A percentile compares a stretch with the other conserved stretches of the same genome.
These are phyloP conservation scores for Barbarea vulgaris DNA, from an alignment of 345 rosid species.

Conservation along the genomic window DNA sequence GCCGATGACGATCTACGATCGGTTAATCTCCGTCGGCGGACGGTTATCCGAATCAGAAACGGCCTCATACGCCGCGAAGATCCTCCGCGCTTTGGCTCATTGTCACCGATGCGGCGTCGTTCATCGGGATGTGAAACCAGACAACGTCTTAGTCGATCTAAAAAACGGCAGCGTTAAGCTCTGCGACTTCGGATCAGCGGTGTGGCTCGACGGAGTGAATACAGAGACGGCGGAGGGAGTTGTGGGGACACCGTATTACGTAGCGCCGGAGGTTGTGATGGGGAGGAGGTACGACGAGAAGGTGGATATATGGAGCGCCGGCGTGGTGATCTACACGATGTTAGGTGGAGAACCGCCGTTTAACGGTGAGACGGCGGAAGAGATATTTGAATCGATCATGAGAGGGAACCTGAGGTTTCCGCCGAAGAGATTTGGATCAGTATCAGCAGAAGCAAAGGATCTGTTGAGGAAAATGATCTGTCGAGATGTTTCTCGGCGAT, in stretches of 20 bases:
- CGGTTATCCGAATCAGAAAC: constrained; percentile 51
- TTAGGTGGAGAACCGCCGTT: constrained; percentile 79
- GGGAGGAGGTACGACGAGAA: constrained; percentile 74
- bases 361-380: constrained; percentile 63
- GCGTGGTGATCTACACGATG: constrained; percentile 75
- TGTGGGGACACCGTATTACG: constrained; percentile 87
- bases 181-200: constrained; percentile 80
- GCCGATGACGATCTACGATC: constrained; percentile 53
- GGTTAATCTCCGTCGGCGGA: constrained; percentile 39
- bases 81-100: constrained; percentile 63
- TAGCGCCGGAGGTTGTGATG: constrained; percentile 78
- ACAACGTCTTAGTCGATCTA: constrained; percentile 62
- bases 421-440: constrained; percentile 45
- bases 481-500: constrained; percentile 66
- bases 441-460: constrained; percentile 63
- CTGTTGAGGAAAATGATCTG: constrained; percentile 80
- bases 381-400: constrained; percentile 67
- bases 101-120: constrained; percentile 67
- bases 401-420: constrained; percentile 82
- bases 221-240: constrained; percentile 49
- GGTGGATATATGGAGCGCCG: constrained; percentile 86
- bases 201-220: constrained; percentile 43
- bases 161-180: constrained; percentile 47
- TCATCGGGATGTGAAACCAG: constrained; percentile 83
- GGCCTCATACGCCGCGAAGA: constrained; percentile 46